Conservation (phyloP, 23 red algal genomes). For the Gracilariopsis chorda region DNA sequence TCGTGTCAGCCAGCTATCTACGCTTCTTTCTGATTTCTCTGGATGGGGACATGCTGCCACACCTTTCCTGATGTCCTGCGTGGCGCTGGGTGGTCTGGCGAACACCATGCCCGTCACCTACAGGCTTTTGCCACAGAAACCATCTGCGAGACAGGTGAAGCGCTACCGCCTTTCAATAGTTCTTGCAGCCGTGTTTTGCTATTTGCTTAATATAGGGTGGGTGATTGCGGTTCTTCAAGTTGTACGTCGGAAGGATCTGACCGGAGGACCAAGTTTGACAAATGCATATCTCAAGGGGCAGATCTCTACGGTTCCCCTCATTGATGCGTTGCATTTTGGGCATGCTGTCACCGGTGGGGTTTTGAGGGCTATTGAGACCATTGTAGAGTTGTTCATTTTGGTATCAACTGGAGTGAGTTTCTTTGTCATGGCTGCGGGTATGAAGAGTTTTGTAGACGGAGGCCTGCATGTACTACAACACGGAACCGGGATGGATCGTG, state of each 20-base stretch:
- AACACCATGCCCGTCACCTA: constrained; percentile 89
- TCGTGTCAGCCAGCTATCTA: neutral
- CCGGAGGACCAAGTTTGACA: constrained; percentile 12
- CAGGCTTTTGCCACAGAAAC: constrained; percentile 34
- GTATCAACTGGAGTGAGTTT: constrained; percentile 84
- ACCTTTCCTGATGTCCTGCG: constrained; percentile 82
- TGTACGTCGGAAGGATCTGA: constrained; percentile 63
- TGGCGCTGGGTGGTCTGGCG: constrained; percentile 79
- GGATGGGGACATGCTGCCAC: constrained; percentile 24
- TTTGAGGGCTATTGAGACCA: constrained; percentile 23
- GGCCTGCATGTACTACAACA: constrained; percentile 4
- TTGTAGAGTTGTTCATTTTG: constrained; percentile 83
- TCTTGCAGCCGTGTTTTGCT: constrained; percentile 69
- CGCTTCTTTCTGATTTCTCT: constrained; percentile 19
- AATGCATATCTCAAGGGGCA: constrained; percentile 64
- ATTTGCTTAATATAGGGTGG: constrained; percentile 80
- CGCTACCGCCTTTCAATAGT: constrained; percentile 66
- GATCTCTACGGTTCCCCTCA: constrained; percentile 87
- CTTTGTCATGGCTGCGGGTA: constrained; percentile 75
- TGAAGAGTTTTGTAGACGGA: constrained; percentile 84
- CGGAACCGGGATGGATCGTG: neutral
- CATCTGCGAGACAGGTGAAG: constrained; percentile 10
- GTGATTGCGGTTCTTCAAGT: constrained; percentile 76
- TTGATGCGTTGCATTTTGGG: constrained; percentile 52
- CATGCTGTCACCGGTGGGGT: constrained; percentile 5